Evolutionary conservation across 805 yeast genomes (phyloP).

Genomic region (Helenozyma baotianmanensis): DNA sequence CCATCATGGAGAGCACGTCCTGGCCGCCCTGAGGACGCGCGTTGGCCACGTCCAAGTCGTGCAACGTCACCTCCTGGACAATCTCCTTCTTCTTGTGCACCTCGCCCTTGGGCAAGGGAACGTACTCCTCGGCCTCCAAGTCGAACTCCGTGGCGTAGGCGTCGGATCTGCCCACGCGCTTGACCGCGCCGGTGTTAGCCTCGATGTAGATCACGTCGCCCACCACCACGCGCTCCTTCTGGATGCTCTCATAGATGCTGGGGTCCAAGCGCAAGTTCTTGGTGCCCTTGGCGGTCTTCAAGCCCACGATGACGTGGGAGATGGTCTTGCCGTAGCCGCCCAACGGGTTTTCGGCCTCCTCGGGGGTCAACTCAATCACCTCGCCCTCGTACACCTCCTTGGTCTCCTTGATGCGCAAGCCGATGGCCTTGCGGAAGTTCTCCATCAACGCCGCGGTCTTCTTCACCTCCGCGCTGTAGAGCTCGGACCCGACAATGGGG

Average conservation of each 20-base stretch:
- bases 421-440: slow-evolving; percentile 93
- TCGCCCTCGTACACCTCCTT: slow-evolving; percentile 98
- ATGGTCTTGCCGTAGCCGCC: slow-evolving; percentile 98
- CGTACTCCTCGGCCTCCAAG: slow-evolving; percentile 97
- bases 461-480: slow-evolving; percentile 93
- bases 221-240: slow-evolving; percentile 87
- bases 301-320: slow-evolving; percentile 87
- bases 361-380: slow-evolving; percentile 92
- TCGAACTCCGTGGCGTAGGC: slow-evolving; percentile 98
- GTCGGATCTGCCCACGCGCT: slow-evolving; percentile 96
- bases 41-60: slow-evolving; percentile 94
- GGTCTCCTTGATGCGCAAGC: slow-evolving; percentile 91
- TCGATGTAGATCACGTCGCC: slow-evolving; percentile 98
- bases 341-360: slow-evolving; percentile 92
- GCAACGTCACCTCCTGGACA: slow-evolving; percentile 94
- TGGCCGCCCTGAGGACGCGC: slow-evolving; percentile 97
- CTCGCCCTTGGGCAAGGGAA: slow-evolving; percentile 97
- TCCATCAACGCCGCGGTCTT: slow-evolving; percentile 97
- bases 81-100: slow-evolving; percentile 97
- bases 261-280: slow-evolving; percentile 88
- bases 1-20: slow-evolving; percentile 93
- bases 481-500: slow-evolving; percentile 92
- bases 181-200: slow-evolving; percentile 95
- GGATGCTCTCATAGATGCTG: slow-evolving; percentile 86
- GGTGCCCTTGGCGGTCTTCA: slow-evolving; percentile 88